Base-by-base conservation (phyloP, 2,329 filamentous ascomycete species). In the Talaromyces sp. region DNA sequence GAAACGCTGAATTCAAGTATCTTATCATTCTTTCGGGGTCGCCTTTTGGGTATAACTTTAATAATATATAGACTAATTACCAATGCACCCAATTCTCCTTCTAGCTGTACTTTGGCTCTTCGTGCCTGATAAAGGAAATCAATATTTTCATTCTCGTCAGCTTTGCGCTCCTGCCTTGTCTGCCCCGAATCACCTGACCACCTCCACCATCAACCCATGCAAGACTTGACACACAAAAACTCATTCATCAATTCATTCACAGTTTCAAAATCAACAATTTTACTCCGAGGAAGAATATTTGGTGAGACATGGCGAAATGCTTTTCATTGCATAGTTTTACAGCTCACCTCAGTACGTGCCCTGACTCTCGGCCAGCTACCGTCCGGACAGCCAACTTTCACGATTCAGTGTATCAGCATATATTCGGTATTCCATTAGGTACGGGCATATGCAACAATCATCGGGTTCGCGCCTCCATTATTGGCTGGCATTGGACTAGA, bases 111-210 rank as follows among this genome's bases (percentile, higher is more conserved):
- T 21, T 17, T 11, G 14, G 19, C 21, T 24, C n/a, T 19, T 10
- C 21, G 7, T 8, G 17, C n/a, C n/a, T 46, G 24, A 21, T n/a
- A 24, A 21, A 46, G 19, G 43, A 46, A 46, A 46, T 24, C 43
- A 24, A 46, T 10, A 24, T 21, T 24, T 46, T 24, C 8, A 24
- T 46, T 11, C 14, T n/a, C 35, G 21, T 19, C 19, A 24, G 6
- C n/a, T 13, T 13, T 11, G 24, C 58, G 3, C 58, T 55, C 26
- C 27, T 67, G 11, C 58, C 63, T 19, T 41, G 46, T 11, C n/a
- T 56, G 26, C 38, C 21, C 29, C 14, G 32, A 46, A 56, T 56
- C 38, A 56, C 38, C 55, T 49, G 55, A 56, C 55, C 31, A 19
- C 24, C 24, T 4, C 29, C 21, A 43, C 38, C 53, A 26, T 27